A percentile compares a stretch with the other conserved stretches of the same genome.
Conservation (phyloP, 1,139 yeast species). For the Suhomyces choctaworum region DNA sequence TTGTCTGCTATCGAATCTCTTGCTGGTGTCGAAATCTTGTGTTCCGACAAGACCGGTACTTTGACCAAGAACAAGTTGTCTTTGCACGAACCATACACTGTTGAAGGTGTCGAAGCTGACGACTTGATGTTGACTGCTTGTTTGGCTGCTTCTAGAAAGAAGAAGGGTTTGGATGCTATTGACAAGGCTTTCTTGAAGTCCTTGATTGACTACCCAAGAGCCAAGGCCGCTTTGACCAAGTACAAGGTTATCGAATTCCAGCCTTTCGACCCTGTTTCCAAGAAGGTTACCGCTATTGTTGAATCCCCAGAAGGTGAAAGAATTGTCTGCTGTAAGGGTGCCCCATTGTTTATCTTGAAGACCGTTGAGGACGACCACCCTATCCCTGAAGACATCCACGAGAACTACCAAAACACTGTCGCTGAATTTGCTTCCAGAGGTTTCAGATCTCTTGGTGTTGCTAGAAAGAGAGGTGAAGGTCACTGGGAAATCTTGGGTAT, state of each 20-base stretch:
- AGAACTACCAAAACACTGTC: slow-evolving; percentile 93
- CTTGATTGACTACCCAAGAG: slow-evolving; percentile 83
- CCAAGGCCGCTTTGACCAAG: slow-evolving; percentile 91
- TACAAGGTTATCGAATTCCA: slow-evolving; percentile 95
- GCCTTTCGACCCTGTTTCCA: slow-evolving; percentile 97
- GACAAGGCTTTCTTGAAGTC: slow-evolving; percentile 97
- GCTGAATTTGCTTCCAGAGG: slow-evolving; percentile 98
- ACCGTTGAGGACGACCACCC: slow-evolving; percentile 97
- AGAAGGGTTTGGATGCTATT: slow-evolving; percentile 97
- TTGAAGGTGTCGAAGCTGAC: slow-evolving; percentile 97
- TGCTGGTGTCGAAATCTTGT: slow-evolving; percentile 98
- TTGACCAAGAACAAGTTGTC: slow-evolving; percentile 97
- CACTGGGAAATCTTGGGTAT: slow-evolving; percentile 98
- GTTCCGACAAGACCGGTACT: slow-evolving; percentile 99
- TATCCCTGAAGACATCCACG: slow-evolving; percentile 93
- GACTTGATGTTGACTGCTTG: slow-evolving; percentile 98
- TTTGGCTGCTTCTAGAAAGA: slow-evolving; percentile 98
- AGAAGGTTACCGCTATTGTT: slow-evolving; percentile 93
- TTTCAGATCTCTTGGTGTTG: slow-evolving; percentile 98
- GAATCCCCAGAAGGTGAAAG: slow-evolving; percentile 97
- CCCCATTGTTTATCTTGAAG: slow-evolving; percentile 91
- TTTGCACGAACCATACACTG: slow-evolving; percentile 97
- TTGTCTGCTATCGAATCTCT: slow-evolving; percentile 97
- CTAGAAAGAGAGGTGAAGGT: slow-evolving; percentile 98
- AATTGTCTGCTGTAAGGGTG: slow-evolving; percentile 97